Base-by-base conservation (phyloP, 495 filamentous ascomycete genomes). In the Neurospora sublineolata region DNA sequence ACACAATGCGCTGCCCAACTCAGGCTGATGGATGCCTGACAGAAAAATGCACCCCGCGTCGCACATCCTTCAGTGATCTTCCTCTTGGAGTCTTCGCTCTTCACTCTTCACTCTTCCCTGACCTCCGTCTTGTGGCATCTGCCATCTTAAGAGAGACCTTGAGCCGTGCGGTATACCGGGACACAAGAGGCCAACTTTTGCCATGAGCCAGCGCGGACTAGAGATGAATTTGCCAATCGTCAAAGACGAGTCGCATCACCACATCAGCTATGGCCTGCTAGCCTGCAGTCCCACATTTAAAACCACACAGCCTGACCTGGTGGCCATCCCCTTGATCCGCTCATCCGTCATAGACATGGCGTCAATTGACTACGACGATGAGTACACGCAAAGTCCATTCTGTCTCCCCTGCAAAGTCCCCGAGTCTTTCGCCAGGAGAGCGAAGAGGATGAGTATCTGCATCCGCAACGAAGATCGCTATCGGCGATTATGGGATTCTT, bases 291-390 rank as follows among this genome's bases (percentile, higher is more conserved):
- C 44, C n/a, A 52, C 11, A 9, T 1, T 11, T 0, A 23, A 23
- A 23, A 23, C n/a, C 0, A 9, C 0, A 52, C 3, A 10, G 2
- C 0, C n/a, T 1, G 0, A 3, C 20, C 20, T 52, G 3, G 20
- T 52, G 0, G 20, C 20, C 4, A 0, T 52, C 11, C 44, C 44
- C 0, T 52, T 27, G 11, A 58, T 58, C 20, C 46, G 46, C 20
- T 3, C 20, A 0, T 58, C 20, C 4, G 20, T 58, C 46, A 58
- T 58, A 0, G 46, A 58, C 4, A 4, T 0, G 0, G 46, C 20
- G 0, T 58, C 23, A 7, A 0, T 0, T 0, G 46, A 14, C 46
- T 1, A 27, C 0, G 46, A 58, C 0, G 46, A 58, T 0, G 46
- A 58, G 23, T 58, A 58, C 1, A 4, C 7, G 0, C 46, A 58